Evolutionary conservation across 176 grass and related monocot species (phyloP).

Genomic region (Carex parvula): DNA sequence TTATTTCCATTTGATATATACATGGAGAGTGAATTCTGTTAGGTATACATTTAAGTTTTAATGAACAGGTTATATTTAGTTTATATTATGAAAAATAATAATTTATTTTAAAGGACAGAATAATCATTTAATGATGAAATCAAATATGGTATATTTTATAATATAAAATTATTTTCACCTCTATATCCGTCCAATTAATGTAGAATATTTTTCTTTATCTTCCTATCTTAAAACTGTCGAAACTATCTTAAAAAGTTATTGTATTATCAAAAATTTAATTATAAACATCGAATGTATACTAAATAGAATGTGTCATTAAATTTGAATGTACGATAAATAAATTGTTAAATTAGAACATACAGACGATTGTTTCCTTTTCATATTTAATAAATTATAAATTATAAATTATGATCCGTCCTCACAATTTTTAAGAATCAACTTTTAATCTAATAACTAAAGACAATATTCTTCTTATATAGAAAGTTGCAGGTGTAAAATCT

Average conservation of each 20-base stretch:
- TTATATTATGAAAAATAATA: neutral
- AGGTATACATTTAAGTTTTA: neutral
- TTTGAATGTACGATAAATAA: neutral
- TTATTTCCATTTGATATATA: neutral
- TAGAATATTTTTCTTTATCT: too few relatives aligned
- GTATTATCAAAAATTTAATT: neutral
- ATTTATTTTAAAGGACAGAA: neutral
- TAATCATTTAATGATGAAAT: neutral
- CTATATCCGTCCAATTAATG: too few relatives aligned
- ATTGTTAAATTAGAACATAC: too few relatives aligned
- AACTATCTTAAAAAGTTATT: neutral
- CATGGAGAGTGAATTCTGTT: neutral
- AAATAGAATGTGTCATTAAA: neutral
- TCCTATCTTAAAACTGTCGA: neutral
- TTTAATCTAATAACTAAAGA: too few relatives aligned
- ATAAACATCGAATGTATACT: neutral
- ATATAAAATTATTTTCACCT: too few relatives aligned
- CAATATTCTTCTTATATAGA: too few relatives aligned
- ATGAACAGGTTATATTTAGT: neutral
- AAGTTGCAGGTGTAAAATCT: too few relatives aligned
- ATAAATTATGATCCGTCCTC: neutral
- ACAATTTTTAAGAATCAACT: too few relatives aligned
- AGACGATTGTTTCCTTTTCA: too few relatives aligned
- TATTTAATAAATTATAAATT: neutral
- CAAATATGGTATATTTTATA: neutral